These are phyloP conservation scores for Peltaster fructicola DNA, from an alignment of 2,329 filamentous ascomycete species.

Conservation along the genomic window DNA sequence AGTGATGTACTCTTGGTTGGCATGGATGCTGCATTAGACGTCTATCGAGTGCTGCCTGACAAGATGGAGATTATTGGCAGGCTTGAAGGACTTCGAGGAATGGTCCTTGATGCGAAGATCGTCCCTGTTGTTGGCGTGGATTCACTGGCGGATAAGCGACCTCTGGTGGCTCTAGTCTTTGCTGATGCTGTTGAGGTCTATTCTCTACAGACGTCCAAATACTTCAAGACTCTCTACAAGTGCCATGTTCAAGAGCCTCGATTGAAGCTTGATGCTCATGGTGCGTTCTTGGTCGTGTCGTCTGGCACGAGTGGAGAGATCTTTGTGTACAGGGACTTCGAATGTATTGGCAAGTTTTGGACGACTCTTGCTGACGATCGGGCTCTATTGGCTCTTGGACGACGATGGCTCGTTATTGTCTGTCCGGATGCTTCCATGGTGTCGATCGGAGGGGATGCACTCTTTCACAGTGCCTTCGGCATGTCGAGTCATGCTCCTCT, in stretches of 20 bases:
- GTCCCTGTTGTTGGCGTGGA: constrained; percentile 48
- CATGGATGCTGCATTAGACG: constrained; percentile 61
- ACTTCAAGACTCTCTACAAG: constrained; percentile 55
- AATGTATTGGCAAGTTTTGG: constrained; percentile 81
- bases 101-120: constrained; percentile 67
- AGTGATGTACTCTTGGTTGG: constrained; percentile 60
- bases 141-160: constrained; percentile 38
- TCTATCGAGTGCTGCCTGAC: constrained; percentile 55
- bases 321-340: constrained; percentile 48
- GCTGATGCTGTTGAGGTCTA: constrained; percentile 83
- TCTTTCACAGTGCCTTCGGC: too few relatives aligned
- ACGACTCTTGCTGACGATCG: too few relatives aligned
- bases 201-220: constrained; percentile 58
- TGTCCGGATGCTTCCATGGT: too few relatives aligned
- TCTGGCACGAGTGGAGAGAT: constrained; percentile 77
- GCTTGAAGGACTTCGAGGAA: constrained; percentile 60
- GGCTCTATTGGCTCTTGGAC: constrained; percentile 51
- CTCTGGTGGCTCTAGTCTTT: constrained; percentile 66
- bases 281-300: constrained; percentile 52
- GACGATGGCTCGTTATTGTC: constrained; percentile 62
- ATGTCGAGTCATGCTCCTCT: too few relatives aligned
- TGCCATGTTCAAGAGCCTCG: constrained; percentile 46
- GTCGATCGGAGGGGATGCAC: too few relatives aligned
- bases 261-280: constrained; percentile 55
- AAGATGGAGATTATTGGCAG: constrained; percentile 52